Conservation (phyloP, 2,329 filamentous ascomycete species). For the Colletotrichum liriopes region DNA sequence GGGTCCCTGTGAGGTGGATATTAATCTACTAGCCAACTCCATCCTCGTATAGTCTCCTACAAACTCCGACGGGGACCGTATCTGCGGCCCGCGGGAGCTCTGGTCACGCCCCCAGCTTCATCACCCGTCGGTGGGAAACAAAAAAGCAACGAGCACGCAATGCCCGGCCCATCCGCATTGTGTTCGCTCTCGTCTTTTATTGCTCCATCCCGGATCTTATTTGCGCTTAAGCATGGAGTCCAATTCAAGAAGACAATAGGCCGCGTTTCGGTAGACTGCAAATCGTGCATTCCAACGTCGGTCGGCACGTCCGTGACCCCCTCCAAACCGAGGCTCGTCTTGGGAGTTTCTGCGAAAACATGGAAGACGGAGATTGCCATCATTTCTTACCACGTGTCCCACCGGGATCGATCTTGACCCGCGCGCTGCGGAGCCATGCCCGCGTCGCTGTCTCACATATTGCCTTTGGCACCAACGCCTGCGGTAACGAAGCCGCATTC, state of each 20-base stretch:
- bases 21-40: slow-evolving; percentile 32
- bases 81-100: slow-evolving; percentile 24
- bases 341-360: slow-evolving; percentile 16
- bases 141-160: slow-evolving; percentile 6
- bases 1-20: slow-evolving; percentile 35
- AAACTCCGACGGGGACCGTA: slow-evolving; percentile 8
- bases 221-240: neutral
- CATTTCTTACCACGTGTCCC: slow-evolving; percentile 34
- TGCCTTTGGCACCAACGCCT: neutral
- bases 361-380: slow-evolving; percentile 8
- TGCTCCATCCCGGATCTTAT: neutral
- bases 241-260: neutral
- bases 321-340: neutral
- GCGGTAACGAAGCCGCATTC: slow-evolving; percentile 3
- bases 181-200: neutral
- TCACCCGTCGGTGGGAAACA: neutral
- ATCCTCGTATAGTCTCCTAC: slow-evolving; percentile 34
- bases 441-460: slow-evolving; percentile 5
- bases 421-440: slow-evolving; percentile 24
- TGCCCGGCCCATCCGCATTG: slow-evolving; percentile 5
- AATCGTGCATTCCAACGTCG: neutral
- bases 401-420: slow-evolving; percentile 27
- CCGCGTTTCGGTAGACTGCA: neutral
- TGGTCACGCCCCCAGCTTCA: slow-evolving; percentile 8
- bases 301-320: neutral